phyloP scores from a whole-genome alignment of 805 yeast genomes.

The Yueomyces sinensis region DNA sequence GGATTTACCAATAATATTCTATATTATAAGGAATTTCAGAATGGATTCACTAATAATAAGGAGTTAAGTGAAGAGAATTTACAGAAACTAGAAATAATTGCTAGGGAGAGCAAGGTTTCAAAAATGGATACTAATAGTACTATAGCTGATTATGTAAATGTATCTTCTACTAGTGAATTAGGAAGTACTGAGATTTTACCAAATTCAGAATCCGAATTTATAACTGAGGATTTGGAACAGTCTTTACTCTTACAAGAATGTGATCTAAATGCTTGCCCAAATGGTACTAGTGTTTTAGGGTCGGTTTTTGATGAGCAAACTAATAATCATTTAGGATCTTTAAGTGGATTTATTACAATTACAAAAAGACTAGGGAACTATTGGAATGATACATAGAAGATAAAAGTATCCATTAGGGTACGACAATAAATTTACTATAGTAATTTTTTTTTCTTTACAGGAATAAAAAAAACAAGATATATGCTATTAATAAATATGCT shows the following conservation, averaged over 20 bases:
- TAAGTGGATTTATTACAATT: background rate
- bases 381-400: background rate
- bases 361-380: background rate
- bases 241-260: too few species aligned
- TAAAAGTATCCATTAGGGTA: too few species aligned
- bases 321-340: background rate
- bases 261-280: too few species aligned
- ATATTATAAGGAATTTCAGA: constrained; percentile 7
- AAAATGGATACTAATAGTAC: background rate
- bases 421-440: too few species aligned
- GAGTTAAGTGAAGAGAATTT: background rate
- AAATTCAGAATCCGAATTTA: too few species aligned
- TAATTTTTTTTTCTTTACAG: too few species aligned
- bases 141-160: constrained; percentile 13
- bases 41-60: background rate
- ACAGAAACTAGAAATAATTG: background rate
- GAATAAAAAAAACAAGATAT: too few species aligned
- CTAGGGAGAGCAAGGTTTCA: background rate
- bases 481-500: too few species aligned
- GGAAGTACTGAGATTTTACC: constrained; percentile 21
- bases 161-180: constrained; percentile 19
- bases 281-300: too few species aligned
- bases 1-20: constrained; percentile 16
- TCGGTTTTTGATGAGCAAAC: too few species aligned
- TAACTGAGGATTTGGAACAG: too few species aligned